Base-by-base conservation (phyloP, 2,329 filamentous ascomycete genomes). In the Verticillium nonalfalfae region DNA sequence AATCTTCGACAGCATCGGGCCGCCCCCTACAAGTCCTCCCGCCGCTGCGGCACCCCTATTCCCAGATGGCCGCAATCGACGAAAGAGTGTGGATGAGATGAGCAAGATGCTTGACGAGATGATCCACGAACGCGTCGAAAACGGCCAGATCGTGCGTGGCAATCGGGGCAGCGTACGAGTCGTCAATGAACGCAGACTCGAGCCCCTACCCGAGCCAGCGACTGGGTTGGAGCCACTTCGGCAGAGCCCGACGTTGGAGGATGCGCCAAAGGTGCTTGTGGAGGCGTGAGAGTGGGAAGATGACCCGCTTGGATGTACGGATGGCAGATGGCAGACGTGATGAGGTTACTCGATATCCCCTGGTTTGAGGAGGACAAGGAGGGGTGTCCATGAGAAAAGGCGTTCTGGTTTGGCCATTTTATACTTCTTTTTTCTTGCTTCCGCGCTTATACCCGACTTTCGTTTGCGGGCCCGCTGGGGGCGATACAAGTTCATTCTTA, bases 51-150 rank as follows among this genome's bases (percentile, higher is more conserved):
- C 54, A 14, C 31, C 36, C 56, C 39, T 59, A 10, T 35, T 57
- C 7, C 50, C 59, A 11, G 58, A 57, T 7, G 33, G 55, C 36
- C 82, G 82, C 59, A 83, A 81, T 65, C 82, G 84, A 58, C 80
- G 80, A 13, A 86, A 84, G 78, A 91, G 90, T 66, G 90, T 95
- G 38, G 93, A 97, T 68, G 93, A 97, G 75, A 93, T 97, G 87
- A 96, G 91, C 67, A 86, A 88, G 69, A 93, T 97, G 78, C 83
- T 97, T 33, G 94, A 98, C 69, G 92, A 97, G 76, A 97, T 98
- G 94, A 95, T 97, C 63, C 90, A 93, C 71, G 90, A 94, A 70
- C 87, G 90, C 62, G 90, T 96, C 59, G 90, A 95, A 68, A 86
- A 81, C 59, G 91, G 90, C 26, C 86, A 91, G 60, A 77, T 91